phyloP scores from a whole-genome alignment of 2,329 filamentous ascomycete species.

The Shiraia bambusicola region DNA sequence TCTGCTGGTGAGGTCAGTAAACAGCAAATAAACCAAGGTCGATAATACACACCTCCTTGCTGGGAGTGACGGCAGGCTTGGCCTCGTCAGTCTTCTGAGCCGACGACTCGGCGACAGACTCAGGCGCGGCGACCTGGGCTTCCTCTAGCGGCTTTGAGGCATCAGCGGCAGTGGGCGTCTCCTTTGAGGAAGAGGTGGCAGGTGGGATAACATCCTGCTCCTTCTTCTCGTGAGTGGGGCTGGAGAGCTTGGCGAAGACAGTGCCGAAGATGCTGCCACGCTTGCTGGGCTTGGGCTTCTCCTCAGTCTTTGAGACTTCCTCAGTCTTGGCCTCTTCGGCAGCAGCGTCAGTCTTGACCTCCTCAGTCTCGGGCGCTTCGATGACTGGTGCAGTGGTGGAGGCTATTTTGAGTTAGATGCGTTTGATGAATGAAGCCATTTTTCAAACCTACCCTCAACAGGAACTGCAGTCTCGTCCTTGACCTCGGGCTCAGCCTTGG shows the following conservation, averaged over 20 bases:
- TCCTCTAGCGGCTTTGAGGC: slow-evolving; percentile 38
- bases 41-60: slow-evolving; percentile 1
- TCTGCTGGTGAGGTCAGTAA: slow-evolving; percentile 47
- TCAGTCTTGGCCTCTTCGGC: slow-evolving; percentile 50
- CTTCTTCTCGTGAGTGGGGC: slow-evolving; percentile 64
- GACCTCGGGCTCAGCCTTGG: slow-evolving; percentile 37
- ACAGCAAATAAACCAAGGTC: too few relatives aligned
- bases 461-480: slow-evolving; percentile 32
- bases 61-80: slow-evolving; percentile 5
- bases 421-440: neutral
- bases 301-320: slow-evolving; percentile 37
- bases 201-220: slow-evolving; percentile 62
- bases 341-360: slow-evolving; percentile 51
- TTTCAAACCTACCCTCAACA: slow-evolving; percentile 37
- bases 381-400: slow-evolving; percentile 40
- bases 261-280: slow-evolving; percentile 81
- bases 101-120: slow-evolving; percentile 28
- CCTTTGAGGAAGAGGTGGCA: slow-evolving; percentile 48
- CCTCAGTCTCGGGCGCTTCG: slow-evolving; percentile 30
- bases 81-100: slow-evolving; percentile 29
- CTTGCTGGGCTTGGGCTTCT: slow-evolving; percentile 68
- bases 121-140: slow-evolving; percentile 38
- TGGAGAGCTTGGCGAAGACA: slow-evolving; percentile 63
- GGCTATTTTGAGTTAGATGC: slow-evolving; percentile 15
- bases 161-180: slow-evolving; percentile 45